Conservation (phyloP, 805 yeast species). For the Barnettozyma salicaria region DNA sequence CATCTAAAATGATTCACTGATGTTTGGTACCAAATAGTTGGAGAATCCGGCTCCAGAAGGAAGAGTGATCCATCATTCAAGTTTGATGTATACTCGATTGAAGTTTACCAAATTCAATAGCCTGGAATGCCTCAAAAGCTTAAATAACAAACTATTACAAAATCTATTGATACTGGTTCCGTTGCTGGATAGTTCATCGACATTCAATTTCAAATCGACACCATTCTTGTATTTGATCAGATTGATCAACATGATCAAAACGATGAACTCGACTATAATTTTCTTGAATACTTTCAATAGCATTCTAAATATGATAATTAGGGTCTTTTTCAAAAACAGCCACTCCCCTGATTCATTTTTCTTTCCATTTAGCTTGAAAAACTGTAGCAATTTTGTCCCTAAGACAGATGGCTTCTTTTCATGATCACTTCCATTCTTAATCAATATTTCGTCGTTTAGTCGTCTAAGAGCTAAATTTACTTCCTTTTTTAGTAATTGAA, state of each 20-base stretch:
- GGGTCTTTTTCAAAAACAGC: conserved; percentile 4
- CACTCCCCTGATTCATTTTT: conserved; percentile 9
- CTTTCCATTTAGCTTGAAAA: conserved; percentile 2
- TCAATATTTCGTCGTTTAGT: conserved; percentile 22
- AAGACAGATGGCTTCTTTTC: conserved; percentile 2
- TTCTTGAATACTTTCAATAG: conserved; percentile 14
- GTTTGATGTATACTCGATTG: conserved; percentile 18
- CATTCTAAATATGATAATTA: conserved; percentile 8
- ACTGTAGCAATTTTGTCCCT: not conserved
- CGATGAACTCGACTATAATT: conserved; percentile 15
- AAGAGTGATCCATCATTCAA: conserved; percentile 15
- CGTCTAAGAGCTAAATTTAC: conserved; percentile 22
- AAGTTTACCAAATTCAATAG: conserved; percentile 14
- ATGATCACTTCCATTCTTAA: conserved; percentile 9
- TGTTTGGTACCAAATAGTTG: no score
- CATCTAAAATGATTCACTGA: no score
- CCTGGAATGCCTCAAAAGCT: conserved; percentile 15
- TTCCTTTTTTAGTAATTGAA: conserved; percentile 22
- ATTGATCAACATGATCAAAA: conserved; percentile 19
- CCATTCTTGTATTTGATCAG: conserved; percentile 21
- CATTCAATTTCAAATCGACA: conserved; percentile 11
- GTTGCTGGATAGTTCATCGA: no score
- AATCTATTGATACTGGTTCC: conserved; percentile 8
- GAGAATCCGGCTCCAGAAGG: not conserved
- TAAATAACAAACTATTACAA: conserved; percentile 12